Evolutionary conservation across 306 rosid species (phyloP).

Genomic region (Pterocarpus santalinus): DNA sequence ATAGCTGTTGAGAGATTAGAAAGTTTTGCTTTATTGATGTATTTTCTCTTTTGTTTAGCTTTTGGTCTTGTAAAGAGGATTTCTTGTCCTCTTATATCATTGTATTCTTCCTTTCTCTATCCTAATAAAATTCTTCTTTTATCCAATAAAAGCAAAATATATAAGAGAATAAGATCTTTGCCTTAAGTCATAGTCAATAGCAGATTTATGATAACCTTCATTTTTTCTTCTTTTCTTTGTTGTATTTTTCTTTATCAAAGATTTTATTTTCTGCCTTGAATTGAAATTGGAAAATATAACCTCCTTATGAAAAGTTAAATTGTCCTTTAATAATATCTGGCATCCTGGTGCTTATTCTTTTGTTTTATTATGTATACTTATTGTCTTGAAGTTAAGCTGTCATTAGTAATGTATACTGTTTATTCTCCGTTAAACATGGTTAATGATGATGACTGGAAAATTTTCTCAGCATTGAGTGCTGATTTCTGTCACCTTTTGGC

Average conservation of each 20-base stretch:
- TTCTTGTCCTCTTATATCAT: too few species aligned
- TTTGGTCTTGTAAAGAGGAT: too few species aligned
- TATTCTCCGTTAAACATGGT: constrained; percentile 22
- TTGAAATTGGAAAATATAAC: constrained; percentile 18
- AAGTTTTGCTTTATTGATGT: too few species aligned
- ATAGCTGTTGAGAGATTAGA: too few species aligned
- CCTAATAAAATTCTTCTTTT: too few species aligned
- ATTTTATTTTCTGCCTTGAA: neutral
- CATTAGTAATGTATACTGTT: constrained; percentile 1
- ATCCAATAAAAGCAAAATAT: too few species aligned
- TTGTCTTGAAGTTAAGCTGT: constrained; percentile 6
- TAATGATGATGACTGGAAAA: constrained; percentile 1
- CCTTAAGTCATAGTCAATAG: neutral
- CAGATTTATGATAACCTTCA: constrained; percentile 15
- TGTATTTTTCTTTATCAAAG: neutral
- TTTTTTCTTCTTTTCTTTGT: constrained; percentile 10
- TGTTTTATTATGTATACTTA: neutral
- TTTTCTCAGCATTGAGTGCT: neutral
- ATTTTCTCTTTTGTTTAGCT: too few species aligned
- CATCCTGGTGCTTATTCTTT: constrained; percentile 1
- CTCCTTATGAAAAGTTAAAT: neutral
- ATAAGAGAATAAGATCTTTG: constrained; percentile 7
- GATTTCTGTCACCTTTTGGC: constrained; percentile 5
- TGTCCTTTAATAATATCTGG: constrained; percentile 2
- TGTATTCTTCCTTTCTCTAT: too few species aligned